Conservation (phyloP, 208 protist genomes). For the Acanthamoeba royreba region DNA sequence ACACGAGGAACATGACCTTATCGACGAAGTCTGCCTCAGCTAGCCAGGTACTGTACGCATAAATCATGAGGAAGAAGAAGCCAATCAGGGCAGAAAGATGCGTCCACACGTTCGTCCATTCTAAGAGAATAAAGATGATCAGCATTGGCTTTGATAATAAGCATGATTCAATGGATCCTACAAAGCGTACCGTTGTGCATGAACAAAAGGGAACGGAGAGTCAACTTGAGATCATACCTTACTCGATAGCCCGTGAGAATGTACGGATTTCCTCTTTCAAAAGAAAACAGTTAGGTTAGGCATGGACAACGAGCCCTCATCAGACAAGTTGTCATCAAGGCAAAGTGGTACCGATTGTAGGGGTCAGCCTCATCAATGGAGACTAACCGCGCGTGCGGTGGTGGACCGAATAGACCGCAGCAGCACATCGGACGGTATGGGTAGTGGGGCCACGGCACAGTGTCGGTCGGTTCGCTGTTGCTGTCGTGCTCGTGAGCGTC, state of each 20-base stretch:
- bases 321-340: background rate
- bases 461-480: background rate
- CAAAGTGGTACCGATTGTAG: background rate
- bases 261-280: background rate
- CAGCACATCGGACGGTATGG: conserved; percentile 1
- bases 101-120: conserved; percentile 29
- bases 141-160: no score
- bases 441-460: background rate
- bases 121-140: no score
- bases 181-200: conserved; percentile 41
- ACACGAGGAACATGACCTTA: conserved; percentile 16
- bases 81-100: background rate
- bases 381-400: background rate
- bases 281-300: background rate
- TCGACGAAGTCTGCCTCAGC: background rate
- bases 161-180: no score
- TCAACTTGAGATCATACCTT: background rate
- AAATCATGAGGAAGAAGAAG: conserved; percentile 16
- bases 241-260: conserved; percentile 13
- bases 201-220: background rate
- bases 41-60: background rate
- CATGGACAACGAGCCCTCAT: no score
- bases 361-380: background rate
- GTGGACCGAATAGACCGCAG: background rate
- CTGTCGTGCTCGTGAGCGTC: background rate